Conservation (phyloP, 768 basidiomycete genomes). For the Leucogyrophana mollusca region DNA sequence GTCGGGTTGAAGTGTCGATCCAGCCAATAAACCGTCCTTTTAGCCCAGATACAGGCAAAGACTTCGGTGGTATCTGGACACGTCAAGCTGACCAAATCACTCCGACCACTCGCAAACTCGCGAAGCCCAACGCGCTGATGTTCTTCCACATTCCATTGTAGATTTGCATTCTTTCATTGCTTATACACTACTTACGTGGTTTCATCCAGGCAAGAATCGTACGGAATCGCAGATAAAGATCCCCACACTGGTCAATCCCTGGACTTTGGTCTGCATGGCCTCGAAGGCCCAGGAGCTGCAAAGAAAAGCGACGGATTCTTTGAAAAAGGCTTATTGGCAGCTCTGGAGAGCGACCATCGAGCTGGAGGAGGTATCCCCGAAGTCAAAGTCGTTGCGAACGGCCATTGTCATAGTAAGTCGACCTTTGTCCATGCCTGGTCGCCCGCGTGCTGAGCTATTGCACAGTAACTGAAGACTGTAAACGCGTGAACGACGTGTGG, state of each 20-base stretch:
- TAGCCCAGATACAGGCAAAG: constrained; percentile 69
- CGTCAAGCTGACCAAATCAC: constrained; percentile 61
- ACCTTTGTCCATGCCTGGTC: neutral
- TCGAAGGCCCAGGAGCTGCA: constrained; percentile 60
- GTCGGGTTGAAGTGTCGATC: constrained; percentile 46
- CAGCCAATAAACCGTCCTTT: constrained; percentile 81
- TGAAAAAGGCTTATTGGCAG: constrained; percentile 71
- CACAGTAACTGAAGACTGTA: constrained; percentile 85
- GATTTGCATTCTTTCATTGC: constrained; percentile 21
- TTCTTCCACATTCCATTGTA: constrained; percentile 98
- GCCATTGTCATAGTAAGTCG: constrained; percentile 84
- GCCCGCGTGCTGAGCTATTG: constrained; percentile 12
- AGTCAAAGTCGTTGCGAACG: constrained; percentile 88
- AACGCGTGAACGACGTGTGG: constrained; percentile 85
- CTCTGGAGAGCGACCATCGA: constrained; percentile 67
- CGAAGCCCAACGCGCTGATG: constrained; percentile 95
- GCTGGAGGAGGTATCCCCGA: constrained; percentile 51
- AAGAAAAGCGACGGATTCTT: constrained; percentile 83
- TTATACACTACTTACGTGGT: neutral
- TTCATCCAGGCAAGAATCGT: constrained; percentile 66
- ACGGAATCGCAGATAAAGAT: constrained; percentile 65
- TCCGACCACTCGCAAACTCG: constrained; percentile 54
- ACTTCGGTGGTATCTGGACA: constrained; percentile 66
- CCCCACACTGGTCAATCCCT: constrained; percentile 57
- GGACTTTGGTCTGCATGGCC: constrained; percentile 63